A percentile compares a stretch with the other conserved stretches of the same genome.
Conservation (phyloP, 345 rosid genomes). For the Luvunga scandens region DNA sequence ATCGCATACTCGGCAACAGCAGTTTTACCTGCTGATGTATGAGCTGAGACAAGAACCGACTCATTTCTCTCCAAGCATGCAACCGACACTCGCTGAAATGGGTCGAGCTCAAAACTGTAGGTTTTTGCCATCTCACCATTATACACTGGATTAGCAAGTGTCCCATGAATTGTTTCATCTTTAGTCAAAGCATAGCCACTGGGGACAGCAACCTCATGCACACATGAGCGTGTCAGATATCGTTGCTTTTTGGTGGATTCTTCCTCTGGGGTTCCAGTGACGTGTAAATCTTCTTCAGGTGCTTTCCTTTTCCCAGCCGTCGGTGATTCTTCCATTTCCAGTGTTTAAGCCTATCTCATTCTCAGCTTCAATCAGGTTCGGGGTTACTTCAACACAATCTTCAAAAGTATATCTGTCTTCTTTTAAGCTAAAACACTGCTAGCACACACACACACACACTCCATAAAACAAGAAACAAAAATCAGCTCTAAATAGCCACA, state of each 20-base stretch:
- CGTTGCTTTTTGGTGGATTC: slow-evolving; percentile 52
- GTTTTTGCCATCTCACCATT: slow-evolving; percentile 82
- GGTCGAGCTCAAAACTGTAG: slow-evolving; percentile 75
- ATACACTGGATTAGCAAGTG: slow-evolving; percentile 69
- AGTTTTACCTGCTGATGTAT: slow-evolving; percentile 97
- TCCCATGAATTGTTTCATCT: slow-evolving; percentile 60
- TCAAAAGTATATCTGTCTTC: not conserved
- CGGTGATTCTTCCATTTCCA: slow-evolving; percentile 35
- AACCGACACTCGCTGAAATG: slow-evolving; percentile 82
- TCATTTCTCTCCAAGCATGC: slow-evolving; percentile 92
- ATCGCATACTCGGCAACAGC: slow-evolving; percentile 99
- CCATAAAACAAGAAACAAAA: not conserved
- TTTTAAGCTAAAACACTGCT: not conserved
- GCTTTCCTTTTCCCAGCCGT: slow-evolving; percentile 55
- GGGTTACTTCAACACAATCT: not conserved
- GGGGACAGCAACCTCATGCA: slow-evolving; percentile 95
- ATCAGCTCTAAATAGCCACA: not conserved
- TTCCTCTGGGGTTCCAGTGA: slow-evolving; percentile 28
- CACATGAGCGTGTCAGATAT: slow-evolving; percentile 59
- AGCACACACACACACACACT: not conserved
- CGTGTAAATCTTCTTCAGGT: slow-evolving; percentile 27
- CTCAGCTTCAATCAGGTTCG: not conserved
- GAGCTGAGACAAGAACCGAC: slow-evolving; percentile 94
- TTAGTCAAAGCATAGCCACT: slow-evolving; percentile 49
- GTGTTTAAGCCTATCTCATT: slow-evolving; percentile 9